Evolutionary conservation across 2,329 filamentous ascomycete genomes (phyloP).

Genomic region (Ceratocystis ficicola): DNA sequence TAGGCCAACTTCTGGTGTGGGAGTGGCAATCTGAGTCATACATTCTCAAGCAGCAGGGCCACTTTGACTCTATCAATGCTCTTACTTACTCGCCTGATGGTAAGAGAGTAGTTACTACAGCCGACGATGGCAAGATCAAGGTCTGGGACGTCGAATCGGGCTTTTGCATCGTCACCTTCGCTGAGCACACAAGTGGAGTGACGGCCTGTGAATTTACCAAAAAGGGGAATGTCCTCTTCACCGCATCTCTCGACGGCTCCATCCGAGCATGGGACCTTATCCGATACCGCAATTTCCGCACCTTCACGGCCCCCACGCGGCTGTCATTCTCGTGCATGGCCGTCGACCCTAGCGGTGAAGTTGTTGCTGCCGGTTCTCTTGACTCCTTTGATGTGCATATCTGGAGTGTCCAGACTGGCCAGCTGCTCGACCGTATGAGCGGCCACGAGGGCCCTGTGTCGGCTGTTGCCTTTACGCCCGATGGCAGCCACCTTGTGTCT

Average conservation of each 20-base stretch:
- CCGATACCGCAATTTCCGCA: slow-evolving; percentile 90
- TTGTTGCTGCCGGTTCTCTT: slow-evolving; percentile 85
- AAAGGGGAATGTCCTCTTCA: slow-evolving; percentile 90
- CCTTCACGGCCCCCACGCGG: slow-evolving; percentile 85
- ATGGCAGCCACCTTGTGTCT: slow-evolving; percentile 71
- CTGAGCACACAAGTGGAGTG: slow-evolving; percentile 87
- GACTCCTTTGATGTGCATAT: slow-evolving; percentile 97
- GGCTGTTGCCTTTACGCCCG: slow-evolving; percentile 74
- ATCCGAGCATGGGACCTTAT: slow-evolving; percentile 93
- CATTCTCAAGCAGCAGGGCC: slow-evolving; percentile 93
- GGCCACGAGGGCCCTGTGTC: slow-evolving; percentile 93
- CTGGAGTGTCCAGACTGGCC: slow-evolving; percentile 96
- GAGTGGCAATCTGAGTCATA: slow-evolving; percentile 99
- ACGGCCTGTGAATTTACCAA: slow-evolving; percentile 92
- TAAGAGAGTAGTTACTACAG: slow-evolving; percentile 80
- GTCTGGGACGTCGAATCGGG: slow-evolving; percentile 95
- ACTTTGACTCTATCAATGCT: slow-evolving; percentile 91
- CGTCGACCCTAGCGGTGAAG: slow-evolving; percentile 93
- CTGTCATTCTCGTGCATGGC: slow-evolving; percentile 88
- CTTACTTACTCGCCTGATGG: slow-evolving; percentile 89
- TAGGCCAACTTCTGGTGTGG: slow-evolving; percentile 95
- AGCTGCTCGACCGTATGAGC: slow-evolving; percentile 77
- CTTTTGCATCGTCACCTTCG: slow-evolving; percentile 96
- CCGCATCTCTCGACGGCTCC: slow-evolving; percentile 85
- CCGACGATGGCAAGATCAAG: slow-evolving; percentile 96